Base-by-base conservation (phyloP, 768 basidiomycete genomes). In the Porpolomopsis calyptriformis region DNA sequence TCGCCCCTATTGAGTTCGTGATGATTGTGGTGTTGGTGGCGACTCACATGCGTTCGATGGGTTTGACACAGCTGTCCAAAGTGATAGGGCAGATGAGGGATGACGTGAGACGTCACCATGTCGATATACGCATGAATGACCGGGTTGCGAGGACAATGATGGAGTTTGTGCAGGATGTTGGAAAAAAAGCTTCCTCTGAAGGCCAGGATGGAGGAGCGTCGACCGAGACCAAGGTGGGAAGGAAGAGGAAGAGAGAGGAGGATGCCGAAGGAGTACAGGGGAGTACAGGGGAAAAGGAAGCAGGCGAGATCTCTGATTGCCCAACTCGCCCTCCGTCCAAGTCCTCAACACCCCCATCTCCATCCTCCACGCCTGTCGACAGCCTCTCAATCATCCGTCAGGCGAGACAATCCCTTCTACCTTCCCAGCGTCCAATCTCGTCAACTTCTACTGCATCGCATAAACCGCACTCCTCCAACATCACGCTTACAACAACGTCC, bases 1-100 rank as follows among this genome's bases (percentile, higher is more conserved):
- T 86, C 1, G 70, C 83, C 0, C 85, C 85, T 0, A 65, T 85
- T 33, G 85, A 88, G 57, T 77, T 88, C 50, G 67, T 83, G 39
- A 63, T 72, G 51, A 71, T 76, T 40, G 66, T 66, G 18, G 53
- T 82, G 3, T 59, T 86, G 18, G 71, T 85, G 12, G 68, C 70
- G 10, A 57, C 67, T n/a, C 65, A 72, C 45, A 76, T 69, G 59
- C 60, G 66, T 11, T 56, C 43, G 9, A 52, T 74, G 46, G 56
- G 64, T 2, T 33, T 65, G 49, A 50, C 49, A 0, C 68, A 71
- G 56, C 53, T 85, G 33, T 65, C 72, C 1, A 51, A 55, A 16
- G 71, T 67, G 0, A 68, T 83, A 4, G 57, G 57, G 7, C 60
- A 60, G 12, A 75, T 89, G 77, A 66, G 86, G 24, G 52, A 51